Conservation (phyloP, 306 rosid genomes). For the Gastrolobium villosum region DNA sequence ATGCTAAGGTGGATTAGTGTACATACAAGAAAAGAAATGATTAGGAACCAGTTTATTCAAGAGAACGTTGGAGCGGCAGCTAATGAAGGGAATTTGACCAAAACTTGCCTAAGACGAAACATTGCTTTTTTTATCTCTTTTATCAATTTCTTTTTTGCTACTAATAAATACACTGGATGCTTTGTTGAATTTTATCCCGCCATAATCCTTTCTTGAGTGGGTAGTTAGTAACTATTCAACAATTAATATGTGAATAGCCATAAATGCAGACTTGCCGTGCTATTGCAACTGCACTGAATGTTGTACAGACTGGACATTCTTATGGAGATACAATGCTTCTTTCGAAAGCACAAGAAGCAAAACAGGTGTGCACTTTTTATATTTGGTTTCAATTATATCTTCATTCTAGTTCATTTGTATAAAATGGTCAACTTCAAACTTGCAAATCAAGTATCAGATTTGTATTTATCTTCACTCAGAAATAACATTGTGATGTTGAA, state of each 20-base stretch:
- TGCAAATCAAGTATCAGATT: not conserved
- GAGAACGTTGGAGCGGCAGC: constrained; percentile 19
- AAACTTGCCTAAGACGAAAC: not conserved
- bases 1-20: constrained; percentile 24
- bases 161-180: not conserved
- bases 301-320: constrained; percentile 85
- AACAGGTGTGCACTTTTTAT: constrained; percentile 66
- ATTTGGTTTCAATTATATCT: constrained; percentile 33
- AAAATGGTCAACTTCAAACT: constrained; percentile 18
- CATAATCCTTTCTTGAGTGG: constrained; percentile 5
- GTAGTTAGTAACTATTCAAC: constrained; percentile 24
- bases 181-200: constrained; percentile 1
- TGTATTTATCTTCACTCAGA: constrained; percentile 30
- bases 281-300: constrained; percentile 81
- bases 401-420: constrained; percentile 16
- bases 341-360: constrained; percentile 69
- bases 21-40: constrained; percentile 12
- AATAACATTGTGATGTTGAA: not conserved
- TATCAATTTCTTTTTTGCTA: constrained; percentile 13
- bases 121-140: constrained; percentile 7
- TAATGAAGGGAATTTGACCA: constrained; percentile 15
- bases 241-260: constrained; percentile 5
- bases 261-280: constrained; percentile 79
- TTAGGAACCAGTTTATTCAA: constrained; percentile 16
- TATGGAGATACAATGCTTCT: constrained; percentile 91